Base-by-base conservation (phyloP, 305 asterid genomes). In the Fraxinus baroniana region DNA sequence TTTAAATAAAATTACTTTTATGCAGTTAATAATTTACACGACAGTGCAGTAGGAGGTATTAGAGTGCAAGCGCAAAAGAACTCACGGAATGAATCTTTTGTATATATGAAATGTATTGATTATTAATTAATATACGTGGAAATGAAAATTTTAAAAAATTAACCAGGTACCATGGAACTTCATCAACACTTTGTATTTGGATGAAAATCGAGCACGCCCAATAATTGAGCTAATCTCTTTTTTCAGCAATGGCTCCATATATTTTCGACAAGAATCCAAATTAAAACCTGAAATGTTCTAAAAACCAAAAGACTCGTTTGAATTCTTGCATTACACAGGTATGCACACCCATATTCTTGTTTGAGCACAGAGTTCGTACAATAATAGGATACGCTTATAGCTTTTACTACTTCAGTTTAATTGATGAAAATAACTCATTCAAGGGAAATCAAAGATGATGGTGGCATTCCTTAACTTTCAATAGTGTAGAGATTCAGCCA, bases 401-500 rank as follows among this genome's bases (percentile, higher is more conserved):
- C 81, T 76, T 75, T 22, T 39, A 49, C 71, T 36, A 52, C 62
- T 39, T 32, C 22, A 72, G 22, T 35, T 76, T 79, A 55, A 28
- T 8, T 33, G 72, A 60, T 72, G 46, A 35, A 60, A 68, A 22
- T 66, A 76, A 57, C 75, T 76, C 68, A 81, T 79, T 60, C 32
- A 17, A 32, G 83, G 80, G 39, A 73, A 60, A 75, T 75, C 80
- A 7, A 10, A 71, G 80, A 71, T 74, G 76, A 28, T 39, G 74
- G 66, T 76, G 35, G 22, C 28, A 7, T 82, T 81, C 70, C 28
- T 60, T 60, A 20, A 60, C 22, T 55, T 73, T 77, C 37, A 39
- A 12, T 46, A 10, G 49, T 84, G 78, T 46, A 52, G 64, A 52
- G 80, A 74, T 78, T 79, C 78, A 41, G 75, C 52, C 68, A 74